These are phyloP conservation scores for Peronospora farinosa DNA, from an alignment of 352 stramenopile genomes.

Conservation along the genomic window DNA sequence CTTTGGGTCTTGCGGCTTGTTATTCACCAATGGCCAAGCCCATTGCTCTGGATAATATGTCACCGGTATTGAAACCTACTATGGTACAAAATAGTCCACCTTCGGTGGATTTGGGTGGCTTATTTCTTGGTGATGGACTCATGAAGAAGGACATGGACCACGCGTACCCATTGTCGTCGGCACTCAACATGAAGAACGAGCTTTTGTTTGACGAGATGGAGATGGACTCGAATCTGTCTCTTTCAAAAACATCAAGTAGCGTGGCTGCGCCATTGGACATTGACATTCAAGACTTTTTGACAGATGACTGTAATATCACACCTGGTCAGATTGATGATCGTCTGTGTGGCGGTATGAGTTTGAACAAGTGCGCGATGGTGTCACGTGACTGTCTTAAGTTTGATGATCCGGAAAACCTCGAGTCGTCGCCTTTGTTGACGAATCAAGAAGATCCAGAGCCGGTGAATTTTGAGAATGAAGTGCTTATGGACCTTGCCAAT, in stretches of 20 bases:
- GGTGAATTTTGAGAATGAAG: constrained; percentile 52
- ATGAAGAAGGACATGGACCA: constrained; percentile 39
- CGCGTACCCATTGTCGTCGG: constrained; percentile 31
- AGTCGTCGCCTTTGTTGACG: constrained; percentile 18
- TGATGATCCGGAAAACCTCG: constrained; percentile 26
- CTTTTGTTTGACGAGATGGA: constrained; percentile 33
- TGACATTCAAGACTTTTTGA: constrained; percentile 76
- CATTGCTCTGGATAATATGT: constrained; percentile 82
- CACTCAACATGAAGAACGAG: constrained; percentile 45
- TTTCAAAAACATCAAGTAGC: constrained; percentile 17
- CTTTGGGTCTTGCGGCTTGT: constrained; percentile 40
- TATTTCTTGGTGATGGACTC: constrained; percentile 33
- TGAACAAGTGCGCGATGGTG: constrained; percentile 56
- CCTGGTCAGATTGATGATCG: constrained; percentile 40
- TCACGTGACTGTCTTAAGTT: constrained; percentile 68
- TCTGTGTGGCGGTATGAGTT: constrained; percentile 27
- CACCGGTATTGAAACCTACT: constrained; percentile 65
- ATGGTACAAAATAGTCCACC: constrained; percentile 46
- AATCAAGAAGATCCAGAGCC: constrained; percentile 30
- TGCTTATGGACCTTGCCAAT: constrained; percentile 65
- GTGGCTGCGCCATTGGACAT: constrained; percentile 44
- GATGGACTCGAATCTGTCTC: constrained; percentile 30
- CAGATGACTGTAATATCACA: constrained; percentile 69
- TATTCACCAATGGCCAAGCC: constrained; percentile 79
- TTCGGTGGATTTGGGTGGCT: constrained; percentile 50